phyloP scores from a whole-genome alignment of 164 flowering plant species.

The Piper longum region DNA sequence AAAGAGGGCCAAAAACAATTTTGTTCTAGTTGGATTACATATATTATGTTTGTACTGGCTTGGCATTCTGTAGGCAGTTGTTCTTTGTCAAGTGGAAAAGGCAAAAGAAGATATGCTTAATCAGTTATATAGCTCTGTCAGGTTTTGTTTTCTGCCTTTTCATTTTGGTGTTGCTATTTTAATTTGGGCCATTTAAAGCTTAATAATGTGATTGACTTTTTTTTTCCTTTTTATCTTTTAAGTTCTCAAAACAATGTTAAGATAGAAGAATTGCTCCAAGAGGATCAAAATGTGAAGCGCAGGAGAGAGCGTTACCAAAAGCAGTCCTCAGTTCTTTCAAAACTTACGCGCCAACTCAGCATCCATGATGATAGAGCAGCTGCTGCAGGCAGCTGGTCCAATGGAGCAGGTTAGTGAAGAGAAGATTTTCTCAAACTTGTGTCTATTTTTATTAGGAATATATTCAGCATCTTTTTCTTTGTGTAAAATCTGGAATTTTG shows the following conservation, averaged over 20 bases:
- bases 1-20: neutral
- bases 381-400: slow-evolving; percentile 55
- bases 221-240: neutral
- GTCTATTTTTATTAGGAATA: no score
- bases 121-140: slow-evolving; percentile 81
- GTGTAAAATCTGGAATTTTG: no score
- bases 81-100: slow-evolving; percentile 99
- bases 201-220: neutral
- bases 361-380: slow-evolving; percentile 88
- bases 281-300: slow-evolving; percentile 81
- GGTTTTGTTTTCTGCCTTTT: slow-evolving; percentile 23
- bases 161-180: neutral
- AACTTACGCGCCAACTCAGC: slow-evolving; percentile 70
- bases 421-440: neutral
- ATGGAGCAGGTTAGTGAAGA: slow-evolving; percentile 26
- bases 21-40: no score
- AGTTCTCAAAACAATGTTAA: slow-evolving; percentile 66
- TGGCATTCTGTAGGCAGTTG: slow-evolving; percentile 62
- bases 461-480: no score
- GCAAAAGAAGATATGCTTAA: slow-evolving; percentile 99
- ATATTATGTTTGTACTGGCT: neutral
- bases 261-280: slow-evolving; percentile 83
- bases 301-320: slow-evolving; percentile 74
- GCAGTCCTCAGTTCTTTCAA: slow-evolving; percentile 79
- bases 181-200: neutral